Base-by-base conservation (phyloP, 805 yeast genomes). In the Naumovozyma baii region DNA sequence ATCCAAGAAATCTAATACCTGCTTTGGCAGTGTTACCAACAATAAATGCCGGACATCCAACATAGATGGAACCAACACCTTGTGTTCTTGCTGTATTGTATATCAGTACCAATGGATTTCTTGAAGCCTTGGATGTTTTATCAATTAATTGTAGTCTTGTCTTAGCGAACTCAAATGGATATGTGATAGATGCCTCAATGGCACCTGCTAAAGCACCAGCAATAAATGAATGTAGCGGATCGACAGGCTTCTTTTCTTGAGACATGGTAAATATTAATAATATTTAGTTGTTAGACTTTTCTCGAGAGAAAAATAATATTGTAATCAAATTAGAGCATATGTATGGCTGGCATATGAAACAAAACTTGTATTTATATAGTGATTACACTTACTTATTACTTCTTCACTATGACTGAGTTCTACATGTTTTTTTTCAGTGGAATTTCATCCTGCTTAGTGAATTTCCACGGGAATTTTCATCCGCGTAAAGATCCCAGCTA, bases 171-270 rank as follows among this genome's bases (percentile, higher is more conserved):
- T 90, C 98, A 62, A 92, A 92, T 2, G 98, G 98, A 60, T 87
- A 90, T 0, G 97, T 90, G 34, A 84, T 72, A 31, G 76, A 76
- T 26, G 96, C 96, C 64, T 90, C 98, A 25, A 88, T 78, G 18
- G 95, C 97, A 42, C 97, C 98, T 0, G 97, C 98, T 0, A 83
- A 71, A 39, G 96, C 96, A 41, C 98, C 98, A 5, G 96, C 97
- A 19, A 88, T 68, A 54, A 90, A 86, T 1, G 96, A 85, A 52
- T 82, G 78, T 44, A 74, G 54, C 2, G 92, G 90, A 57, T 82
- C 90, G 12, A 76, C 74, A 9, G 41, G 39, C 22, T 43, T 38
- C 16, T 39, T 26, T 29, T 40, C 39, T 7, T 13, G 26, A 25
- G 48, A 40, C 46, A 43, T 43, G 25, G 10, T 14, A 22, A 10